phyloP scores from a whole-genome alignment of 2,329 filamentous ascomycete genomes.

The Zasmidium citrigriseum region DNA sequence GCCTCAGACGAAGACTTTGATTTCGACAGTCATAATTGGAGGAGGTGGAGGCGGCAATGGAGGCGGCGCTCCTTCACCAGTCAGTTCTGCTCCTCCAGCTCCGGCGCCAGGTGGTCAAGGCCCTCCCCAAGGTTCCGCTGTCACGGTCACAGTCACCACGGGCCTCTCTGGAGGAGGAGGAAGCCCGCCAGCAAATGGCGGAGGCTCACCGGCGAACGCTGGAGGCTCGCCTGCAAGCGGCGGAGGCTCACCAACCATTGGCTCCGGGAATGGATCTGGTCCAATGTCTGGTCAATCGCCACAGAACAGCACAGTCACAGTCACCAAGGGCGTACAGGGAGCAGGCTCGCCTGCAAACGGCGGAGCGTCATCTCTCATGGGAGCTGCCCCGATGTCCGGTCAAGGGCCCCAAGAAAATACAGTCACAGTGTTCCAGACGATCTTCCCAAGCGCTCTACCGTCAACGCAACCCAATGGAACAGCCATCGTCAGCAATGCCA shows the following conservation, averaged over 20 bases:
- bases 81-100: neutral
- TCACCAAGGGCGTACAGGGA: neutral
- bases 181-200: neutral
- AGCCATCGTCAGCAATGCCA: conserved; percentile 5
- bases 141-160: conserved; percentile 1
- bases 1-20: too few relatives aligned
- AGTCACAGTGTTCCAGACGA: conserved; percentile 13
- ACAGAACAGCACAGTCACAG: neutral
- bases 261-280: neutral
- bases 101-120: neutral
- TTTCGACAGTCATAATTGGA: neutral
- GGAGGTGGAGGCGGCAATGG: neutral
- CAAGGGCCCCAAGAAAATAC: conserved; percentile 1
- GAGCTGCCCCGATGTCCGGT: neutral
- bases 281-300: neutral
- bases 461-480: conserved; percentile 10
- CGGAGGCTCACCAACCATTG: neutral
- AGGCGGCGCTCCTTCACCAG: neutral
- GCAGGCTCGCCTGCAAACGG: neutral
- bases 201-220: neutral
- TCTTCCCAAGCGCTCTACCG: conserved; percentile 6
- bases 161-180: neutral
- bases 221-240: neutral
- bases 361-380: neutral
- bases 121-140: neutral